Evolutionary conservation across 2,329 filamentous ascomycete genomes (phyloP).

Genomic region (Phoma sp.): DNA sequence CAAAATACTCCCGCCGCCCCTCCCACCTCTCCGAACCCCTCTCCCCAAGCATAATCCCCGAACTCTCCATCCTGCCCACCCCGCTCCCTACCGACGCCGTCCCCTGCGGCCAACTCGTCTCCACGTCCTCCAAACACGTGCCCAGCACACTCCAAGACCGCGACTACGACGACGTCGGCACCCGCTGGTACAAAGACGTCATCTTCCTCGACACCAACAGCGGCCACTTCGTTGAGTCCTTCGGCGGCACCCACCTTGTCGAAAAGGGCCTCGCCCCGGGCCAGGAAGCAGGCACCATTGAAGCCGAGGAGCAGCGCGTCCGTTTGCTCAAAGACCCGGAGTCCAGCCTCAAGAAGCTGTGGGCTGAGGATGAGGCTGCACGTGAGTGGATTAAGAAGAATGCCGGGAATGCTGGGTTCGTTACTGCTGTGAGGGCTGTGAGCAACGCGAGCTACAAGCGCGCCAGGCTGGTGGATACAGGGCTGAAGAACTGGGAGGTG

Average conservation of each 20-base stretch:
- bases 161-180: slow-evolving; percentile 45
- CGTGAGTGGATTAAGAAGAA: slow-evolving; percentile 38
- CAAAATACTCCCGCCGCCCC: slow-evolving; percentile 36
- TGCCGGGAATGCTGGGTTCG: slow-evolving; percentile 37
- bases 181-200: slow-evolving; percentile 47
- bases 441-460: slow-evolving; percentile 46
- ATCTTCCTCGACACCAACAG: slow-evolving; percentile 35
- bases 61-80: slow-evolving; percentile 38
- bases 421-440: slow-evolving; percentile 38
- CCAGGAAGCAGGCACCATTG: slow-evolving; percentile 42
- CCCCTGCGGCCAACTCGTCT: slow-evolving; percentile 43
- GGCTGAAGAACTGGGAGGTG: slow-evolving; percentile 40
- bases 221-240: slow-evolving; percentile 35
- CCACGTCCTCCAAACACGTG: slow-evolving; percentile 35
- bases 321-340: slow-evolving; percentile 39
- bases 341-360: slow-evolving; percentile 34
- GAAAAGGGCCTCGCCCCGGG: slow-evolving; percentile 36
- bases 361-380: slow-evolving; percentile 28
- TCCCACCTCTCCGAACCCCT: slow-evolving; percentile 37
- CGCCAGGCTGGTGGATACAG: slow-evolving; percentile 38
- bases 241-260: slow-evolving; percentile 40
- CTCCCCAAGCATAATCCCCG: slow-evolving; percentile 41
- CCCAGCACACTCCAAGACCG: slow-evolving; percentile 38
- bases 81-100: slow-evolving; percentile 35
- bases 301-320: slow-evolving; percentile 42